Base-by-base conservation (phyloP, 768 basidiomycete genomes). In the Pleurotus eryngii region DNA sequence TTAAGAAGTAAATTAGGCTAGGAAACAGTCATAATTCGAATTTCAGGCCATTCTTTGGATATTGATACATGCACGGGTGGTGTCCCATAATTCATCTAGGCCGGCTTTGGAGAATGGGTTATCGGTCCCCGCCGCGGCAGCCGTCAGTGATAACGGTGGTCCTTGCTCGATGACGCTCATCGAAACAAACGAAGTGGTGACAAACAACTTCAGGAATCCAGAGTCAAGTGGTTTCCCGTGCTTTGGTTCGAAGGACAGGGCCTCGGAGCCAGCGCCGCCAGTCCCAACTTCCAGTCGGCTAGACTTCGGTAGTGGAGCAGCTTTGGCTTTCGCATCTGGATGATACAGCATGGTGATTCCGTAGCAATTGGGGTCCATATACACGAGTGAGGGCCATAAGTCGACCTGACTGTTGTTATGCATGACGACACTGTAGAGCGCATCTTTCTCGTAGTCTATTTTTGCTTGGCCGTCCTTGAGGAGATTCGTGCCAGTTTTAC, bases 381-480 rank as follows among this genome's bases (percentile, higher is more conserved):
- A 84, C 1, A 77, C 76, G 35, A 86, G 73, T 64, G 83, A 84
- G 30, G 85, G 83, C 84, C 84, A 86, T 26, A 86, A 75, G 64
- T 82, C 79, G 56, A 67, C 61, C 60, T 77, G 74, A 1, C 84
- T 76, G 38, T 71, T 65, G 60, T 86, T 85, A 58, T 72, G 76
- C 20, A 86, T 65, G 37, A 77, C 69, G 47, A 85, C 69, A 38
- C 72, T 68, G 59, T 82, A 85, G 17, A 81, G 71, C 46, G 76
- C 67, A 27, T 69, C 69, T 59, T 70, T 66, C 50, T 77, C 70
- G 61, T 76, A 76, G 14, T 70, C 65, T 40, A 86, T 73, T 24
- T 74, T 72, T n/a, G 80, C 81, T 46, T 74, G 74, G 30, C 80
- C 81, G 53, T 81, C 60, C 26, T 70, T 62, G 48, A 86, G 67